A percentile compares a stretch with the other conserved stretches of the same genome.
phyloP scores from a whole-genome alignment of 345 rosid genomes.

The Eucalyptus regnans region DNA sequence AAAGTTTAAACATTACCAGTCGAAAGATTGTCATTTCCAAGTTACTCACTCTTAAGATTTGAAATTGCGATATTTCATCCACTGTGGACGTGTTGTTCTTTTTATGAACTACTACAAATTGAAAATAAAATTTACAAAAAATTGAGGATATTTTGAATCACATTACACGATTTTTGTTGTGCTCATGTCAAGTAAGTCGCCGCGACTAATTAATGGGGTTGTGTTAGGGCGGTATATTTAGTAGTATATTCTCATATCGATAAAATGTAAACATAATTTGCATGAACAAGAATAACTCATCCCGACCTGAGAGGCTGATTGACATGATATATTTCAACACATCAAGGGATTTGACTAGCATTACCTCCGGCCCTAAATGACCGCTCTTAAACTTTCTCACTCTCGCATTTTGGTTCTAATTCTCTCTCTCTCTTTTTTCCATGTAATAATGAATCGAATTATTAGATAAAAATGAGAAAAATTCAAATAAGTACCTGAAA shows the following conservation, averaged over 20 bases:
- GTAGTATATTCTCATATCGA: neutral
- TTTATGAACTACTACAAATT: neutral
- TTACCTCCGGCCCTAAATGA: neutral
- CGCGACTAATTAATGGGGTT: neutral
- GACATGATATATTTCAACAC: neutral
- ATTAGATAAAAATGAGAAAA: neutral
- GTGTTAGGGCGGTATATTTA: accelerated
- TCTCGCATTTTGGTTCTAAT: neutral
- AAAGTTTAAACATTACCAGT: no score
- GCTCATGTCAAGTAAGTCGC: neutral
- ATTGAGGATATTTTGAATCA: neutral
- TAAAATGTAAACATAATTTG: neutral
- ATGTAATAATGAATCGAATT: accelerated
- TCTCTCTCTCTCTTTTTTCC: neutral
- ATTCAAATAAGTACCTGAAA: no score
- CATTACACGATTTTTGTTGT: neutral
- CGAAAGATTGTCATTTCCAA: neutral
- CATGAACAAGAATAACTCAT: neutral
- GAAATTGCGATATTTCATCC: neutral
- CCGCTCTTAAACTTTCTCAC: neutral
- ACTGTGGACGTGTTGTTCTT: neutral
- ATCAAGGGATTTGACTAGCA: neutral
- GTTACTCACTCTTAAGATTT: neutral
- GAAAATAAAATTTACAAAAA: neutral
- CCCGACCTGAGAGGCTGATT: neutral